phyloP scores from a whole-genome alignment of 257 asterid genomes.

The Ligustrum vulgare region DNA sequence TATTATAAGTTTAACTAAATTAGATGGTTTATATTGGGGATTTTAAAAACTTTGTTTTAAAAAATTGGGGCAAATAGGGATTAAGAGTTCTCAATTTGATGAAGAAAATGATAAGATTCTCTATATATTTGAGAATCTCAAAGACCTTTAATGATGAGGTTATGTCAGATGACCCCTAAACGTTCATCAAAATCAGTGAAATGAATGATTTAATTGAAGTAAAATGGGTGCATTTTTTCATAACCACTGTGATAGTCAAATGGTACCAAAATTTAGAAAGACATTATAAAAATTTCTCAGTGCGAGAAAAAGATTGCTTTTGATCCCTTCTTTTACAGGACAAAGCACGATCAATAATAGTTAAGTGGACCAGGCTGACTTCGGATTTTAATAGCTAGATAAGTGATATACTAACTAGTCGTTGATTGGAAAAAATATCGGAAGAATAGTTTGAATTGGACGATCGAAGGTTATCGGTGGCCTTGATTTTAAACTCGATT shows the following conservation, averaged over 20 bases:
- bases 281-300: constrained; percentile 47
- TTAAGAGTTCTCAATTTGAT: constrained; percentile 42
- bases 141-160: constrained; percentile 47
- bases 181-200: constrained; percentile 27
- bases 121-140: constrained; percentile 24
- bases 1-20: no score
- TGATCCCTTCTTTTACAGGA: constrained; percentile 28
- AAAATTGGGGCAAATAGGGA: no score
- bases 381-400: background rate
- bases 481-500: no score
- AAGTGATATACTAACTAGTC: no score
- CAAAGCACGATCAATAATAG: constrained; percentile 27
- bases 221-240: constrained; percentile 29
- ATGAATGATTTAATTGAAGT: background rate
- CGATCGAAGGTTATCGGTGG: no score
- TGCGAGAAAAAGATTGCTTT: constrained; percentile 60
- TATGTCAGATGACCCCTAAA: constrained; percentile 43
- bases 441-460: no score
- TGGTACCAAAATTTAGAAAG: constrained; percentile 33
- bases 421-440: no score
- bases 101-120: constrained; percentile 34
- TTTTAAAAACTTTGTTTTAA: no score
- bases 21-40: no score
- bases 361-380: constrained; percentile 43
- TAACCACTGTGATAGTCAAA: constrained; percentile 65